These are phyloP conservation scores for Neocucurbitaria cava DNA, from an alignment of 2,329 filamentous ascomycete genomes.

Conservation along the genomic window DNA sequence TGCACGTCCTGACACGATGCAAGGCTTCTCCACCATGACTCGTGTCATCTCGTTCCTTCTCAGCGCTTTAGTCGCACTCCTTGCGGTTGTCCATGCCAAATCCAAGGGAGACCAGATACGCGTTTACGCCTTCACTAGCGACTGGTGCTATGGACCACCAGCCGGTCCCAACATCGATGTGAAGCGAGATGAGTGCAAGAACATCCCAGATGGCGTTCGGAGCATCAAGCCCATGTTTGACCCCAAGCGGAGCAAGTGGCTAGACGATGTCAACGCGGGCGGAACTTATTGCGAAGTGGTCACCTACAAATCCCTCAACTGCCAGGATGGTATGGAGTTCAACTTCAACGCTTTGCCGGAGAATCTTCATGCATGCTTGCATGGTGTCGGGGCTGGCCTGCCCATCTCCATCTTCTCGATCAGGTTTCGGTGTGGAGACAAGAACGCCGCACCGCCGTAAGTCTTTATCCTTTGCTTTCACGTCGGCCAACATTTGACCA, in stretches of 20 bases:
- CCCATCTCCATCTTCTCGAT: slow-evolving; percentile 14
- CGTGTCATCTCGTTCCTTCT: slow-evolving; percentile 13
- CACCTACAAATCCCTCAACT: slow-evolving; percentile 17
- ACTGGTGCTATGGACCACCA: slow-evolving; percentile 24
- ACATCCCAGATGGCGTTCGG: slow-evolving; percentile 13
- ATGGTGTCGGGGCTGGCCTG: background rate
- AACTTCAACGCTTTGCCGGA: slow-evolving; percentile 8
- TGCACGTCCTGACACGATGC: background rate
- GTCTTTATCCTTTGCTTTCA: no score
- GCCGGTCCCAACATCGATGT: slow-evolving; percentile 23
- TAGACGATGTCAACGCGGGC: slow-evolving; percentile 21
- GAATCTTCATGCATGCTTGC: slow-evolving; percentile 11
- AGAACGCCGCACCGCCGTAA: background rate
- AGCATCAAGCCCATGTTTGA: slow-evolving; percentile 24
- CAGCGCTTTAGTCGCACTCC: slow-evolving; percentile 21
- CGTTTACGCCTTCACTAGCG: slow-evolving; percentile 19
- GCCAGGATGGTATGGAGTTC: slow-evolving; percentile 1
- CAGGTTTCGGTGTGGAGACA: slow-evolving; percentile 20
- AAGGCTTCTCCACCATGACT: slow-evolving; percentile 14
- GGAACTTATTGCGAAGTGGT: slow-evolving; percentile 14
- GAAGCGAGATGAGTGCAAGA: slow-evolving; percentile 22
- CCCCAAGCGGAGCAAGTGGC: slow-evolving; percentile 20
- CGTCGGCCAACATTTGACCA: no score
- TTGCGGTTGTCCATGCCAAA: slow-evolving; percentile 20
- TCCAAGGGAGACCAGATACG: slow-evolving; percentile 17